These are phyloP conservation scores for Rhodotorula mucilaginosa DNA, from an alignment of 1,284 basidiomycete genomes.

Conservation along the genomic window DNA sequence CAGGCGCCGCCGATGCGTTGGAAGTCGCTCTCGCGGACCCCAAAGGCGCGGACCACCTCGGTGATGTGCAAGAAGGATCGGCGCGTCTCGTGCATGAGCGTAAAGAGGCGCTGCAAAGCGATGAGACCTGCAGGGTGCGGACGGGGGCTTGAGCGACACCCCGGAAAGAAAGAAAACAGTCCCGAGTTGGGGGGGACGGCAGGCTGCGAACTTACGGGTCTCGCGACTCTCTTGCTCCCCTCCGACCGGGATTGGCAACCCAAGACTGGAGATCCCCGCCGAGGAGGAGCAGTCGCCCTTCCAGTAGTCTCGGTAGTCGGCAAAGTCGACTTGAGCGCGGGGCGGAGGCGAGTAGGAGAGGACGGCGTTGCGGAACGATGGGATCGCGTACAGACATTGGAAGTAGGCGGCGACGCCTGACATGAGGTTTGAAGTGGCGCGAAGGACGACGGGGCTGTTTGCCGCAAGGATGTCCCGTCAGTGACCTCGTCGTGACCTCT, in stretches of 20 bases:
- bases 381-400: slow-evolving; percentile 30
- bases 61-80: slow-evolving; percentile 33
- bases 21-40: slow-evolving; percentile 19
- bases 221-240: slow-evolving; percentile 3
- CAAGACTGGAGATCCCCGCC: neutral
- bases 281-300: slow-evolving; percentile 3
- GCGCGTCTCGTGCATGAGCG: slow-evolving; percentile 26
- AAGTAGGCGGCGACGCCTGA: slow-evolving; percentile 25
- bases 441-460: slow-evolving; percentile 21
- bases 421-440: slow-evolving; percentile 23
- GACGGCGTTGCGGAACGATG: slow-evolving; percentile 29
- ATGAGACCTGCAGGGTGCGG: slow-evolving; percentile 11
- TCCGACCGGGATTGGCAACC: slow-evolving; percentile 1
- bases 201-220: slow-evolving; percentile 7
- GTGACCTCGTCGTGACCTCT: neutral
- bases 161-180: neutral
- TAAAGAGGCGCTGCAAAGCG: slow-evolving; percentile 34
- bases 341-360: slow-evolving; percentile 17
- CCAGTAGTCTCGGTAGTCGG: slow-evolving; percentile 22
- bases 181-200: neutral
- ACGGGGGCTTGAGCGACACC: neutral
- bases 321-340: neutral
- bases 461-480: neutral
- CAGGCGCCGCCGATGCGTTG: neutral
- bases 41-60: slow-evolving; percentile 24